Base-by-base conservation (phyloP, 257 asterid species). In the Anisodus tanguticus region DNA sequence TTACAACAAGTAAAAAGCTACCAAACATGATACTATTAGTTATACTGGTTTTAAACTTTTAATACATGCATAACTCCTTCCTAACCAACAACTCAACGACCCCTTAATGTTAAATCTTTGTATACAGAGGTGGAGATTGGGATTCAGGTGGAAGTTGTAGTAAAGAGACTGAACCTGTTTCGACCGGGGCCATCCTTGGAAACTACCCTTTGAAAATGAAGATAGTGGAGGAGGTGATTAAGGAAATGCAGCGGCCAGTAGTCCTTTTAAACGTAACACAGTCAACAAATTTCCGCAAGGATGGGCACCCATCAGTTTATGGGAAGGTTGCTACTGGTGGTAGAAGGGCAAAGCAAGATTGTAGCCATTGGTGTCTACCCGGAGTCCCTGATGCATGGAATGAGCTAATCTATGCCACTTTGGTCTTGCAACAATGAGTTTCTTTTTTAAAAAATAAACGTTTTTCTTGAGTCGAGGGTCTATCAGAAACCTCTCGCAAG, bases 341-440 rank as follows among this genome's bases (percentile, higher is more conserved):
- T 19, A 90, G 19, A 87, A 95, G 89, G 88, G 94, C 91, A 83
- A 88, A 89, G 71, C 98, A 97, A 91, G 99, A 95, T 86, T 97
- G 99, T 85, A 97, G 99, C 90, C 99, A 97, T 60, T 97, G 99
- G 99, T 97, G 98, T 83, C 97, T 97, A 70, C 98, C 99, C 0
- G 98, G 99, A 1, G 97, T 95, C 66, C 98, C 99, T 8, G 98
- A 97, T 85, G 91, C 96, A 7, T 97, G 99, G 99, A 97, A 97
- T 79, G 98, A 97, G 92, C 95, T 97, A 8, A 93, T 97, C 82
- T 97, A 95, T 71, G 87, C 97, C 69, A 90, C 92, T 35, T 76
- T 97, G 88, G 90, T 95, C 71, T 86, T 88, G 49, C 72, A 82
- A 82, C 89, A 88, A 80, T 70, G 84, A 37, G 81, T 85, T 85